These are phyloP conservation scores for Toxoplasma gondii DNA, from an alignment of 169 alveolate genomes.

Conservation along the genomic window DNA sequence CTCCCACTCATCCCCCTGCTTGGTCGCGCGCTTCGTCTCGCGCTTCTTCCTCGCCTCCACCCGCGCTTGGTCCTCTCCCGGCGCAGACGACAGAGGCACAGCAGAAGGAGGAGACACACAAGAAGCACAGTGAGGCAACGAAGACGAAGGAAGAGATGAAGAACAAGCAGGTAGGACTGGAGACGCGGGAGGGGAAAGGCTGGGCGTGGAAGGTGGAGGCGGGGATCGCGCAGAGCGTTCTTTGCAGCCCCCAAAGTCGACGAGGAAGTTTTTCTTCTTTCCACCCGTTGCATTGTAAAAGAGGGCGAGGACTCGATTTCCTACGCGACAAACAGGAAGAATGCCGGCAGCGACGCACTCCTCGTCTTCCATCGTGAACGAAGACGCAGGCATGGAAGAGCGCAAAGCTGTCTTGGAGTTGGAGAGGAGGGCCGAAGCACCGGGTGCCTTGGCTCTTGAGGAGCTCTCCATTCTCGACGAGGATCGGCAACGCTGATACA, in stretches of 20 bases:
- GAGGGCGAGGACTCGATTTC: constrained; percentile 1
- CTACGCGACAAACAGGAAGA: constrained; percentile 20
- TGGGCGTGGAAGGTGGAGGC: background rate
- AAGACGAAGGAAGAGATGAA: background rate
- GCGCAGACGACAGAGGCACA: too few relatives aligned
- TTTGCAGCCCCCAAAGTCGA: constrained; percentile 45
- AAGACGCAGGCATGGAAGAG: background rate
- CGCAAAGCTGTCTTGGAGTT: background rate
- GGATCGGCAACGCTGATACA: too few relatives aligned
- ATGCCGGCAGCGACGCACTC: constrained; percentile 3
- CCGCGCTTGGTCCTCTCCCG: background rate
- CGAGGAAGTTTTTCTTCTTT: background rate
- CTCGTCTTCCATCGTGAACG: background rate
- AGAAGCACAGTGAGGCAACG: too few relatives aligned
- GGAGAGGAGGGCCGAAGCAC: too few relatives aligned
- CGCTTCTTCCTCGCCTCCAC: background rate
- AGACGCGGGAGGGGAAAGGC: too few relatives aligned
- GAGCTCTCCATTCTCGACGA: too few relatives aligned
- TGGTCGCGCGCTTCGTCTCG: background rate
- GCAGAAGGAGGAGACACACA: too few relatives aligned
- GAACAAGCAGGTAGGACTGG: too few relatives aligned
- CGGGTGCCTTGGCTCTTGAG: too few relatives aligned
- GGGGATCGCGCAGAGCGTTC: background rate
- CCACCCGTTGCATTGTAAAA: constrained; percentile 53
- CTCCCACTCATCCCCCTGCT: background rate